phyloP scores from a whole-genome alignment of 345 rosid genomes.

The Pugionium dolabratum region DNA sequence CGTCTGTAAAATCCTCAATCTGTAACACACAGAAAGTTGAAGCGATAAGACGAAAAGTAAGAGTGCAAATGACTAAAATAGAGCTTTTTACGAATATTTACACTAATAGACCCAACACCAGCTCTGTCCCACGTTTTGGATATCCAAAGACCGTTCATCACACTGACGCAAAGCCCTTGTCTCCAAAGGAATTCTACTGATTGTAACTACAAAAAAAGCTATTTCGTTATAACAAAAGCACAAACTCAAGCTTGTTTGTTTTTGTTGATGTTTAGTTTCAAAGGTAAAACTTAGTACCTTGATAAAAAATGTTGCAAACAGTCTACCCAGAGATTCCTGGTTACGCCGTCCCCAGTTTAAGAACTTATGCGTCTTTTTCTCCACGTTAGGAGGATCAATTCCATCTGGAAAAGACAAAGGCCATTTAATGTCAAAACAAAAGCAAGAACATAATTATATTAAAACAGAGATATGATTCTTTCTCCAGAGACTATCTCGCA shows the following conservation, averaged over 20 bases:
- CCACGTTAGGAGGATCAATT: slow-evolving; percentile 42
- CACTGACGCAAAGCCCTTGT: slow-evolving; percentile 55
- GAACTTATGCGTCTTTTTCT: slow-evolving; percentile 40
- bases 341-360: slow-evolving; percentile 51
- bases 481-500: background rate
- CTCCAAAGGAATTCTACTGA: slow-evolving; percentile 57
- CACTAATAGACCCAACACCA: slow-evolving; percentile 37
- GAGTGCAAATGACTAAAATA: slow-evolving; percentile 1
- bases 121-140: slow-evolving; percentile 40
- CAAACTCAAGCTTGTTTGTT: slow-evolving; percentile 1
- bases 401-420: slow-evolving; percentile 45
- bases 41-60: background rate
- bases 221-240: slow-evolving; percentile 10
- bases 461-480: background rate
- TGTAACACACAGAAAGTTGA: slow-evolving; percentile 21
- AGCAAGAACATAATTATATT: background rate
- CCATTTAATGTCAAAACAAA: slow-evolving; percentile 4
- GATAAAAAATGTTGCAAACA: slow-evolving; percentile 34
- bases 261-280: background rate
- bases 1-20: slow-evolving; percentile 56
- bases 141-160: slow-evolving; percentile 49
- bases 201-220: slow-evolving; percentile 42
- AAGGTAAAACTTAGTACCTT: slow-evolving; percentile 17
- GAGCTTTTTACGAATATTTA: slow-evolving; percentile 20
- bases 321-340: slow-evolving; percentile 45